A percentile compares a stretch with the other conserved stretches of the same genome.
phyloP scores from a whole-genome alignment of 1,284 basidiomycete genomes.

The Flammula alnicola region DNA sequence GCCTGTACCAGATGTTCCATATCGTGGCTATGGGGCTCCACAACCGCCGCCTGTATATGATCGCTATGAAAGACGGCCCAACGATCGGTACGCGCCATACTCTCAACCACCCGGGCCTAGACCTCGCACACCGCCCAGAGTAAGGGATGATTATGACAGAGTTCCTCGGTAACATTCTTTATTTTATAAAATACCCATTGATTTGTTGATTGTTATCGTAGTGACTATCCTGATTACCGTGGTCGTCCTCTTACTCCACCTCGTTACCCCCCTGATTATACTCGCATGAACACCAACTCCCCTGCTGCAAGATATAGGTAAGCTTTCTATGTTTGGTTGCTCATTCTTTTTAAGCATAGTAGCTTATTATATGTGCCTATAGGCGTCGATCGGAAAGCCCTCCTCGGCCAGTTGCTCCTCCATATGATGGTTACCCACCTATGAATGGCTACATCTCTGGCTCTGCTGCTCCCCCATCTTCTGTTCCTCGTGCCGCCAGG shows the following conservation, averaged over 20 bases:
- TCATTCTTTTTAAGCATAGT: neutral
- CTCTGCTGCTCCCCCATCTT: constrained; percentile 46
- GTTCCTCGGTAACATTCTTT: constrained; percentile 34
- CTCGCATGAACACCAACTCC: constrained; percentile 42
- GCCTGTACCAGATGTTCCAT: constrained; percentile 50
- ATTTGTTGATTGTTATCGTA: constrained; percentile 20
- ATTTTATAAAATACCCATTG: neutral
- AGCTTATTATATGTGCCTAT: constrained; percentile 10
- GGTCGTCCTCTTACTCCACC: constrained; percentile 59
- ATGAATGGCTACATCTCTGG: constrained; percentile 55
- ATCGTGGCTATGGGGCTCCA: constrained; percentile 46
- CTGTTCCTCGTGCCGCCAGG: constrained; percentile 42
- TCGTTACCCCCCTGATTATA: constrained; percentile 62
- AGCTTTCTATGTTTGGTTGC: constrained; percentile 28
- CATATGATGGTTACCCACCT: constrained; percentile 53
- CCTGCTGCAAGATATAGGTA: constrained; percentile 58
- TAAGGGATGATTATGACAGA: constrained; percentile 62
- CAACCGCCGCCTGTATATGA: constrained; percentile 58
- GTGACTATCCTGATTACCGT: constrained; percentile 52
- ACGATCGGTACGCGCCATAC: constrained; percentile 40
- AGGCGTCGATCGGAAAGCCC: constrained; percentile 80
- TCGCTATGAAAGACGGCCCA: constrained; percentile 60
- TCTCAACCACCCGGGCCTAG: constrained; percentile 54
- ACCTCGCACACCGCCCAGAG: constrained; percentile 57
- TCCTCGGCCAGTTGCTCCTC: constrained; percentile 40